Evolutionary conservation across 805 yeast species (phyloP).

Genomic region (Helenozyma baotianmanensis): DNA sequence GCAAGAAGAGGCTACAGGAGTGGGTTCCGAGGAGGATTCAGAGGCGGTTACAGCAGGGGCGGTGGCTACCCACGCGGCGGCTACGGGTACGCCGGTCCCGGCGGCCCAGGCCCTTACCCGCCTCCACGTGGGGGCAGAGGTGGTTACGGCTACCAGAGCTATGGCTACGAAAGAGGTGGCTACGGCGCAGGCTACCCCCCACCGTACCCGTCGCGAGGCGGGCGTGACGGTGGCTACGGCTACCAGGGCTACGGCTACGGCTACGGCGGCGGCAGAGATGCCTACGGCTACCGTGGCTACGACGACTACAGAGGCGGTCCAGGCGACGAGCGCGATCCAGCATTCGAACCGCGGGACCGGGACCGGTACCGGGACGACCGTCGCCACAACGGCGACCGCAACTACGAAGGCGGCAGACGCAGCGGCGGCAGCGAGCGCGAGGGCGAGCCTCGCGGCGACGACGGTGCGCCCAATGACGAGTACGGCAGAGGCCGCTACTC

Average conservation of each 20-base stretch:
- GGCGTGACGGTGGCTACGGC: conserved; percentile 14
- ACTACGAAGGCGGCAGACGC: conserved; percentile 9
- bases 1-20: conserved; percentile 34
- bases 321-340: conserved; percentile 16
- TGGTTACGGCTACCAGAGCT: conserved; percentile 18
- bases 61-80: conserved; percentile 14
- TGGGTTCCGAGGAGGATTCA: conserved; percentile 7
- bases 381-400: conserved; percentile 9
- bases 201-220: conserved; percentile 10
- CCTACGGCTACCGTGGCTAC: conserved; percentile 15
- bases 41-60: conserved; percentile 17
- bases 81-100: conserved; percentile 2
- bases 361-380: conserved; percentile 11
- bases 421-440: conserved; percentile 4
- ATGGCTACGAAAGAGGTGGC: conserved; percentile 20
- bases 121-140: conserved; percentile 16
- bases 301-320: conserved; percentile 17
- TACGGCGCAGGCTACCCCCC: conserved; percentile 17
- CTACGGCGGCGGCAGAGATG: conserved; percentile 10
- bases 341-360: conserved; percentile 17
- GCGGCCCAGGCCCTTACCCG: conserved; percentile 13
- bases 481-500: conserved; percentile 23
- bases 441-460: too few species aligned
- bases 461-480: conserved; percentile 7
- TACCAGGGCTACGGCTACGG: conserved; percentile 8